A percentile compares a stretch with the other conserved stretches of the same genome.
Evolutionary conservation across 2,329 filamentous ascomycete genomes (phyloP).

Genomic region (Coniella vitis): DNA sequence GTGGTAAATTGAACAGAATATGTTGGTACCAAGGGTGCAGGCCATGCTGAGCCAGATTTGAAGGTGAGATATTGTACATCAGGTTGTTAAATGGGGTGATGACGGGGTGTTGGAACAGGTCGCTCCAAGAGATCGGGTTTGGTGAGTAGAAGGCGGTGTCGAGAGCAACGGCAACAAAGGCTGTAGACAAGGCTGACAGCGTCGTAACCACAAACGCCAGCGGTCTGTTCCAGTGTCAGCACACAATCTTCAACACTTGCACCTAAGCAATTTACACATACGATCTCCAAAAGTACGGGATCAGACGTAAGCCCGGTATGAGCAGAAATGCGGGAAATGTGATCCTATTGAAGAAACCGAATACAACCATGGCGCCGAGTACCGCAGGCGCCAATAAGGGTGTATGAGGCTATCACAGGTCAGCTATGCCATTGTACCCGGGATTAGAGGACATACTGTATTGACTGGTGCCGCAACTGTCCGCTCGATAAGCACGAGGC

Average conservation of each 20-base stretch:
- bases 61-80: constrained; percentile 62
- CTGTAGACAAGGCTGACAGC: constrained; percentile 59
- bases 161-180: constrained; percentile 65
- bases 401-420: constrained; percentile 55
- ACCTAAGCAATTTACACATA: constrained; percentile 34
- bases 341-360: constrained; percentile 92
- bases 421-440: constrained; percentile 17
- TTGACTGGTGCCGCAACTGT: constrained; percentile 56
- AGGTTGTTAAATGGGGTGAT: constrained; percentile 76
- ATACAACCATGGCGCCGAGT: constrained; percentile 73
- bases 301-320: constrained; percentile 72
- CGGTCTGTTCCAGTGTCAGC: constrained; percentile 36
- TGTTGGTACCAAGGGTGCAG: constrained; percentile 77
- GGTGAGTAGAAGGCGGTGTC: constrained; percentile 80
- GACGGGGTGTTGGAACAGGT: constrained; percentile 57
- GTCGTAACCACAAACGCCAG: constrained; percentile 56
- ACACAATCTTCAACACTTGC: constrained; percentile 11
- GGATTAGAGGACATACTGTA: constrained; percentile 48
- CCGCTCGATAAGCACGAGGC: constrained; percentile 81
- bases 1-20: constrained; percentile 61
- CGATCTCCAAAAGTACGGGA: constrained; percentile 81
- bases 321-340: constrained; percentile 92
- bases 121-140: constrained; percentile 56
- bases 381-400: constrained; percentile 69
- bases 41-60: constrained; percentile 69